Conservation (phyloP, 768 basidiomycete species). For the Vararia minispora region DNA sequence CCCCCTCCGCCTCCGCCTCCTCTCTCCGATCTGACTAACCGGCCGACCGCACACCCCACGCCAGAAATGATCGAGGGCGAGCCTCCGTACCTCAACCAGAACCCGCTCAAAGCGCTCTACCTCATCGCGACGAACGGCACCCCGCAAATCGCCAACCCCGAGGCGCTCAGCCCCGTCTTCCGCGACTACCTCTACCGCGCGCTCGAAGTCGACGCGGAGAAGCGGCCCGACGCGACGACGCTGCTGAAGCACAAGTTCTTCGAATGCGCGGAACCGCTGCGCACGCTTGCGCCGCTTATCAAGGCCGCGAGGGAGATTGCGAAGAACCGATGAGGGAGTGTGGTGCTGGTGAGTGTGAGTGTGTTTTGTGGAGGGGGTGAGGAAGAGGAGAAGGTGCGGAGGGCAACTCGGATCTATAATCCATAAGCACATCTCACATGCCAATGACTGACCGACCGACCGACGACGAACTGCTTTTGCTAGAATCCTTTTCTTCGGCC, state of each 20-base stretch:
- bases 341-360: no score
- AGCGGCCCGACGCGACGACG: conserved; percentile 77
- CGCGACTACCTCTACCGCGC: conserved; percentile 82
- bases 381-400: no score
- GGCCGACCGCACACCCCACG: neutral
- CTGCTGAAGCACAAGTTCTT: conserved; percentile 86
- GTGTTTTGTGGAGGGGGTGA: no score
- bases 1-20: neutral
- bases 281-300: conserved; percentile 81
- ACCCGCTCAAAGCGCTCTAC: conserved; percentile 92
- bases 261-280: conserved; percentile 74
- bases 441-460: no score
- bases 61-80: conserved; percentile 98
- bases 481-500: no score
- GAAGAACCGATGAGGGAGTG: no score
- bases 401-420: no score
- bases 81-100: conserved; percentile 93
- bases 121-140: conserved; percentile 98
- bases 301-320: conserved; percentile 86
- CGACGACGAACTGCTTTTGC: no score
- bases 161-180: conserved; percentile 64
- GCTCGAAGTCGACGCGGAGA: conserved; percentile 91
- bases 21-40: conserved; percentile 3
- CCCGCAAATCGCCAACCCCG: conserved; percentile 90
- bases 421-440: no score